These are phyloP conservation scores for Hypoxylon perforatum DNA, from an alignment of 495 filamentous ascomycete genomes.

Conservation along the genomic window DNA sequence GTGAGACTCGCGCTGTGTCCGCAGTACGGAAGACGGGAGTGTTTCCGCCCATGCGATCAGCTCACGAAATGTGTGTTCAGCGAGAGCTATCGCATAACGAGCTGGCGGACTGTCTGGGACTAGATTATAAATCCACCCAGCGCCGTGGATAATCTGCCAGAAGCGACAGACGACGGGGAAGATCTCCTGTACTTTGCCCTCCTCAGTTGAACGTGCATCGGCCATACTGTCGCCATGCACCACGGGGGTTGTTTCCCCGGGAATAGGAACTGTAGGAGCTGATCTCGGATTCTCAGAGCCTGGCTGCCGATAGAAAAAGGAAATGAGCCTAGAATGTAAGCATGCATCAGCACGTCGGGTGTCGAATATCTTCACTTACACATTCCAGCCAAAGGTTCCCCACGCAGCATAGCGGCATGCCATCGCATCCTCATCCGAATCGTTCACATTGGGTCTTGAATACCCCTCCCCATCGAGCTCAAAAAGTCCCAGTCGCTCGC, in stretches of 20 bases:
- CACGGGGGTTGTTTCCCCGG: slow-evolving; percentile 14
- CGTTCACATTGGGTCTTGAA: background rate
- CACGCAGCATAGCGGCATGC: slow-evolving; percentile 37
- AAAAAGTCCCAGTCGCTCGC: slow-evolving; percentile 33
- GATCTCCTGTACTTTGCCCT: background rate
- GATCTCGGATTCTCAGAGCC: slow-evolving; percentile 27
- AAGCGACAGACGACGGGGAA: slow-evolving; percentile 38
- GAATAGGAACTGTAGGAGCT: slow-evolving; percentile 30
- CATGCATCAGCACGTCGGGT: background rate
- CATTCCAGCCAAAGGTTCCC: slow-evolving; percentile 45
- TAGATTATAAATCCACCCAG: slow-evolving; percentile 38
- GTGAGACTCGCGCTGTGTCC: slow-evolving; percentile 22
- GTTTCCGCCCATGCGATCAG: slow-evolving; percentile 36
- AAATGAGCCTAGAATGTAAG: slow-evolving; percentile 26
- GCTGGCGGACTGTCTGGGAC: slow-evolving; percentile 13
- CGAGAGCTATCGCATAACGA: slow-evolving; percentile 25
- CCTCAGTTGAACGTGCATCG: background rate
- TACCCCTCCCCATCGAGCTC: background rate
- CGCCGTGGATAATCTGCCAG: slow-evolving; percentile 35
- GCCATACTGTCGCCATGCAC: background rate
- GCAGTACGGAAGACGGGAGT: slow-evolving; percentile 24
- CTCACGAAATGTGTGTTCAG: slow-evolving; percentile 36
- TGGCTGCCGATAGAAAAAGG: slow-evolving; percentile 37
- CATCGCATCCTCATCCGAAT: slow-evolving; percentile 13
- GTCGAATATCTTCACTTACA: slow-evolving; percentile 27